A percentile compares a stretch with the other conserved stretches of the same genome.
Evolutionary conservation across 345 rosid genomes (phyloP).

Genomic region (Sisymbrium altissimum): DNA sequence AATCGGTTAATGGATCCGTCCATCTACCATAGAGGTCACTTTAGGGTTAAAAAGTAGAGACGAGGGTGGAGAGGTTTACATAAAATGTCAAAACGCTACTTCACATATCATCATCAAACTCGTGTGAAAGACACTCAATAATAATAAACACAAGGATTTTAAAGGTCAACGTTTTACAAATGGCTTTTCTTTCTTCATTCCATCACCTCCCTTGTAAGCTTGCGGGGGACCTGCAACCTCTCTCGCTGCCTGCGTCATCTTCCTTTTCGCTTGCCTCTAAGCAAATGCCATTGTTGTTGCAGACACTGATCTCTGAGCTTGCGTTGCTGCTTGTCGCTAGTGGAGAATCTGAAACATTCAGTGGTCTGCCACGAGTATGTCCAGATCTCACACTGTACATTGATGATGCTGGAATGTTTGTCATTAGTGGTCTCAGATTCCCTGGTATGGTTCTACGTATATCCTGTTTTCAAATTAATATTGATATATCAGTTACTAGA

Average conservation of each 20-base stretch:
- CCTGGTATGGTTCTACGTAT: constrained; percentile 89
- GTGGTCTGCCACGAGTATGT: constrained; percentile 56
- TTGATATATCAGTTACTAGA: constrained; percentile 4
- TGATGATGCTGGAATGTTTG: constrained; percentile 94
- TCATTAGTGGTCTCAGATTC: constrained; percentile 83
- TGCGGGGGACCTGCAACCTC: constrained; percentile 66
- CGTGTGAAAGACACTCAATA: constrained; percentile 29
- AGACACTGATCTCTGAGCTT: constrained; percentile 89
- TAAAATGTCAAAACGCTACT: constrained; percentile 24
- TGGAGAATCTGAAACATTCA: constrained; percentile 85
- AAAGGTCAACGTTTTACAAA: constrained; percentile 24
- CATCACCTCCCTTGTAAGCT: constrained; percentile 59
- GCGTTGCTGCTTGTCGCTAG: constrained; percentile 97
- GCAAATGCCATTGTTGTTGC: constrained; percentile 63
- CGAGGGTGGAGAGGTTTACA: constrained; percentile 28
- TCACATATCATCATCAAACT: constrained; percentile 36
- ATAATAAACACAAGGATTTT: constrained; percentile 12
- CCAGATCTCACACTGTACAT: constrained; percentile 97
- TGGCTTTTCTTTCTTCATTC: neutral
- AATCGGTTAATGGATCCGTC: neutral
- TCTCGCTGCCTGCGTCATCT: constrained; percentile 60
- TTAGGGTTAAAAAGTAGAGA: constrained; percentile 13
- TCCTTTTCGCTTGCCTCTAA: constrained; percentile 59
- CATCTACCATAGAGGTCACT: neutral
- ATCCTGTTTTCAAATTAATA: constrained; percentile 47